A percentile compares a stretch with the other conserved stretches of the same genome.
Evolutionary conservation across 768 basidiomycete genomes (phyloP).

Genomic region (Panus rudis): DNA sequence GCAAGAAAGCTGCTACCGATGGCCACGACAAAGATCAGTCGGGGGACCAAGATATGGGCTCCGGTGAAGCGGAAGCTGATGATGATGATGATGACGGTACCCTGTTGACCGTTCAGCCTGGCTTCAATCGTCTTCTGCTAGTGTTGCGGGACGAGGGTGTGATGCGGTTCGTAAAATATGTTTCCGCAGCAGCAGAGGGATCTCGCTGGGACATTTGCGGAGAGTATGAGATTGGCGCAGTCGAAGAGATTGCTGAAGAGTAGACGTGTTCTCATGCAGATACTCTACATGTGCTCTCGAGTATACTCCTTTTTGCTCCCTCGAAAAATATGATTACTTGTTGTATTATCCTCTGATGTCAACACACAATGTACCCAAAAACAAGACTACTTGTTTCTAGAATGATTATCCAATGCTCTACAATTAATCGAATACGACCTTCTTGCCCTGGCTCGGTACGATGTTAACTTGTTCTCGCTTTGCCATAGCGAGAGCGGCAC

Average conservation of each 20-base stretch:
- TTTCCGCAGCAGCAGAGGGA: constrained; percentile 81
- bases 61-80: constrained; percentile 31
- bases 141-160: constrained; percentile 91
- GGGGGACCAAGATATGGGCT: constrained; percentile 6
- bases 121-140: constrained; percentile 83
- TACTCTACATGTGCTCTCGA: neutral
- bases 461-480: constrained; percentile 74
- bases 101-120: constrained; percentile 78
- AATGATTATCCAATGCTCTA: too few relatives aligned
- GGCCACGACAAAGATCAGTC: constrained; percentile 15
- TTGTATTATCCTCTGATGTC: neutral
- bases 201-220: constrained; percentile 91
- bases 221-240: constrained; percentile 86
- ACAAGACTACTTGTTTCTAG: too few relatives aligned
- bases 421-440: constrained; percentile 48
- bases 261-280: constrained; percentile 15
- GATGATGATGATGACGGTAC: constrained; percentile 72
- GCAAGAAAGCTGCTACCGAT: constrained; percentile 17
- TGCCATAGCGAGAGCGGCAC: constrained; percentile 73
- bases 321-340: neutral
- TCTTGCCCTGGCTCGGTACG: constrained; percentile 61
- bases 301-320: neutral
- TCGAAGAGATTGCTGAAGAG: constrained; percentile 56
- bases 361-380: neutral
- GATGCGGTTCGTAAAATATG: constrained; percentile 93